These are phyloP conservation scores for Penicillium sp. DNA, from an alignment of 2,329 filamentous ascomycete genomes.

Conservation along the genomic window DNA sequence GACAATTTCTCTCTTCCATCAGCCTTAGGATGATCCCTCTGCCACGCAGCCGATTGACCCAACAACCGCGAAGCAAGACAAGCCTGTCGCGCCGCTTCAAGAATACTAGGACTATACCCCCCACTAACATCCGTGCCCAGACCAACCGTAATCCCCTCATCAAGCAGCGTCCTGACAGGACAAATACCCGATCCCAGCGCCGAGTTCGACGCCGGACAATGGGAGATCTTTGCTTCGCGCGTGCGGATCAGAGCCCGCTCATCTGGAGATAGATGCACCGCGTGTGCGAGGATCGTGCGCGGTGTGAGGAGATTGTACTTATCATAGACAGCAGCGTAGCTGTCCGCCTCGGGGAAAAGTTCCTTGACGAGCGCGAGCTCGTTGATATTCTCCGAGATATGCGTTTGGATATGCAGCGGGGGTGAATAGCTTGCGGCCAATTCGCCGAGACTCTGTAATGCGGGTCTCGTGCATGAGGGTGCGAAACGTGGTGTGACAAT, in stretches of 20 bases:
- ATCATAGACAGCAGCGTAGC: conserved; percentile 81
- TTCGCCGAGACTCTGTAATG: conserved; percentile 63
- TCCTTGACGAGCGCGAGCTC: conserved; percentile 71
- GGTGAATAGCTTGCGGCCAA: conserved; percentile 64
- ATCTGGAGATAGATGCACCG: conserved; percentile 67
- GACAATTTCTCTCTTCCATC: conserved; percentile 63
- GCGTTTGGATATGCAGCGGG: conserved; percentile 71
- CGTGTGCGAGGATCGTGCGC: conserved; percentile 82
- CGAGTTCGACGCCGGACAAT: conserved; percentile 80
- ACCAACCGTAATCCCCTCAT: conserved; percentile 74
- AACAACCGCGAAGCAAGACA: conserved; percentile 72
- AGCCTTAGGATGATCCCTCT: conserved; percentile 11
- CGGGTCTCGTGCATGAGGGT: conserved; percentile 52
- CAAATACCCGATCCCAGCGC: conserved; percentile 77
- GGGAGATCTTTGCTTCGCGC: conserved; percentile 67
- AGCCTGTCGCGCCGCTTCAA: conserved; percentile 81
- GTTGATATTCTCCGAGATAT: conserved; percentile 77
- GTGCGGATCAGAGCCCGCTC: conserved; percentile 66
- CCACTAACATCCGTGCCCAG: conserved; percentile 90
- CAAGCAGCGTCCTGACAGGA: conserved; percentile 70
- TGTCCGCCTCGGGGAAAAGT: conserved; percentile 63
- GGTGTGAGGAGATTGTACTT: conserved; percentile 64
- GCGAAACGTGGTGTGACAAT: conserved; percentile 73
- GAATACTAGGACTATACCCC: conserved; percentile 76
- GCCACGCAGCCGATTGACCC: conserved; percentile 47